Evolutionary conservation across 2,329 filamentous ascomycete species (phyloP).

Genomic region (Colletotrichum eleusines): DNA sequence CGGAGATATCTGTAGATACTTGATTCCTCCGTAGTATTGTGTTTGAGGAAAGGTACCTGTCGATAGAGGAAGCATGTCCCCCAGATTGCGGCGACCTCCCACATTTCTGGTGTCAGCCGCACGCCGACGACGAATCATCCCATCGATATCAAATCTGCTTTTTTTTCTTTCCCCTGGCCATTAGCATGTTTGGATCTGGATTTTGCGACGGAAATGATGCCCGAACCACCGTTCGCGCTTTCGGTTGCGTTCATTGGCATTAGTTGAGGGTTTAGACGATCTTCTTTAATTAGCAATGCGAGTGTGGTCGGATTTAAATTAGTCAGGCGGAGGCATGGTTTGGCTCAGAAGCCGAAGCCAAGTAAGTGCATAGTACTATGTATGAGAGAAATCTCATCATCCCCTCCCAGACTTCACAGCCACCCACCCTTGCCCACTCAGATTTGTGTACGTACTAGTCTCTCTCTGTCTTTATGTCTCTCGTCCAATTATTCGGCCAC

Average conservation of each 20-base stretch:
- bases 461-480: not conserved
- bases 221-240: not conserved
- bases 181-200: not conserved
- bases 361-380: no score
- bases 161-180: not conserved
- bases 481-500: not conserved
- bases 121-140: slow-evolving; percentile 31
- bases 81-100: slow-evolving; percentile 37
- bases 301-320: slow-evolving; percentile 22
- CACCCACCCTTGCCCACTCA: slow-evolving; percentile 16
- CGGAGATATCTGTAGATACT: slow-evolving; percentile 11
- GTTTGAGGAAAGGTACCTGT: not conserved
- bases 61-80: slow-evolving; percentile 8
- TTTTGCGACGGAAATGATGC: no score
- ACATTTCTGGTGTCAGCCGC: slow-evolving; percentile 38
- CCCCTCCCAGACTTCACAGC: slow-evolving; percentile 34
- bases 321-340: slow-evolving; percentile 7
- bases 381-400: slow-evolving; percentile 7
- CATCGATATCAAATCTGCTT: slow-evolving; percentile 16
- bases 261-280: not conserved
- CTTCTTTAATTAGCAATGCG: not conserved
- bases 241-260: not conserved
- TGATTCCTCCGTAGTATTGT: fast-evolving
- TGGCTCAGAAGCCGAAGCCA: not conserved
- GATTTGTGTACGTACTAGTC: not conserved